Base-by-base conservation (phyloP, 306 rosid species). In the Acacia melanoxylon region DNA sequence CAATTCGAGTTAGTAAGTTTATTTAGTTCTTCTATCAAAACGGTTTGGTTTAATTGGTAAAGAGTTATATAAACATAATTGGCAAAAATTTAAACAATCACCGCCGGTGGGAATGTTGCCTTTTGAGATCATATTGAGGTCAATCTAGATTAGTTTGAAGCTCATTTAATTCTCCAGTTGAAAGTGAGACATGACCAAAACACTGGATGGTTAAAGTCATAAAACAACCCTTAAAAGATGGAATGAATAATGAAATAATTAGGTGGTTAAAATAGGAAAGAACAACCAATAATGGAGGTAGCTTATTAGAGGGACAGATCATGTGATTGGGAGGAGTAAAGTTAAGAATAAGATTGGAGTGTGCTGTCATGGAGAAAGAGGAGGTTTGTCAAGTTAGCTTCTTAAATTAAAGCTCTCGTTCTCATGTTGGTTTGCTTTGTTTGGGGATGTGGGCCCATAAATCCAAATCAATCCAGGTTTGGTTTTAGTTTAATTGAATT, bases 121-220 rank as follows among this genome's bases (percentile, higher is more conserved):
- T 20, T 19, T 52, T 19, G 3, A 0, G 24, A 8, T 52, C 22
- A 8, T 6, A 19, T 0, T 1, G 11, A 52, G 3, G 1, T 16
- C 2, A 52, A 52, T 52, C 2, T 10, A 52, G 0, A 52, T 52
- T 52, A 52, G 25, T 52, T 7, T 4, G 2, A 19, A 19, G 22
- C 9, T 2, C 0, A 2, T 19, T 20, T 2, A 19, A 7, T 52
- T 4, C n/a, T 8, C 6, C 1, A 0, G 1, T 19, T 3, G 3
- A 52, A 19, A 19, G 2, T 6, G 61, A 20, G 1, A 8, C 24
- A 4, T 2, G 10, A 2, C 24, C 11, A 20, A 19, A 52, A 52
- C 6, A 19, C 1, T 0, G 0, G 2, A 17, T 6, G 61, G 9
- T 52, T 17, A 3, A 6, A 52, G 0, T 16, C 22, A 52, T 19